These are phyloP conservation scores for Blastomyces parvus DNA, from an alignment of 2,329 filamentous ascomycete genomes.

Conservation along the genomic window DNA sequence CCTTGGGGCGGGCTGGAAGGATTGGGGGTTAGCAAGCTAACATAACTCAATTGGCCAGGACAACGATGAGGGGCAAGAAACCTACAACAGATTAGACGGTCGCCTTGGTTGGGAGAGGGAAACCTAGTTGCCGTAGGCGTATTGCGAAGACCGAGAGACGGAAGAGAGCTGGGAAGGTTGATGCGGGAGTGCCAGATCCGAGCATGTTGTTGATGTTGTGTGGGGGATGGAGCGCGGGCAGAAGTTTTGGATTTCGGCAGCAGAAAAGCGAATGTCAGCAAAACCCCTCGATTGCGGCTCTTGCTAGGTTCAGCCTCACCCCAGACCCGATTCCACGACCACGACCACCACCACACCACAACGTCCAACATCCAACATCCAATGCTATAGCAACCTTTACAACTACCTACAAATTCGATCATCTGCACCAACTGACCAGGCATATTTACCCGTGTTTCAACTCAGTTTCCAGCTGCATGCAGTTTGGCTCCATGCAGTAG, in stretches of 20 bases:
- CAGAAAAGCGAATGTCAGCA: not conserved
- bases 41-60: not conserved
- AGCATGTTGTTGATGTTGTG: conserved; percentile 2
- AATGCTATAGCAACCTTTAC: not conserved
- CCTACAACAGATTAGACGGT: not conserved
- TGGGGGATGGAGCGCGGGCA: not conserved
- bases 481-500: not conserved
- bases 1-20: not conserved
- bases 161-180: not conserved
- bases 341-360: too few relatives aligned
- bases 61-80: not conserved
- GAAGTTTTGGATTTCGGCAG: not conserved
- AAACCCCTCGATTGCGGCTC: conserved; percentile 4
- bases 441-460: not conserved
- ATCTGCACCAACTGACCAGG: not conserved
- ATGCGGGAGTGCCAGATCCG: too few relatives aligned
- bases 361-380: not conserved
- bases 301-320: not conserved
- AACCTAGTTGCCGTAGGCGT: not conserved
- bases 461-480: not conserved
- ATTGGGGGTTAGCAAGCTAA: not conserved
- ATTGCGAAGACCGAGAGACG: not conserved
- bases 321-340: not conserved
- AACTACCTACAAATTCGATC: not conserved
- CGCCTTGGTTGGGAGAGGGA: not conserved